Evolutionary conservation across 768 basidiomycete species (phyloP), one percentile per base, ranked within the genome.

Genomic region (Rhodotorula toruloides): DNA sequence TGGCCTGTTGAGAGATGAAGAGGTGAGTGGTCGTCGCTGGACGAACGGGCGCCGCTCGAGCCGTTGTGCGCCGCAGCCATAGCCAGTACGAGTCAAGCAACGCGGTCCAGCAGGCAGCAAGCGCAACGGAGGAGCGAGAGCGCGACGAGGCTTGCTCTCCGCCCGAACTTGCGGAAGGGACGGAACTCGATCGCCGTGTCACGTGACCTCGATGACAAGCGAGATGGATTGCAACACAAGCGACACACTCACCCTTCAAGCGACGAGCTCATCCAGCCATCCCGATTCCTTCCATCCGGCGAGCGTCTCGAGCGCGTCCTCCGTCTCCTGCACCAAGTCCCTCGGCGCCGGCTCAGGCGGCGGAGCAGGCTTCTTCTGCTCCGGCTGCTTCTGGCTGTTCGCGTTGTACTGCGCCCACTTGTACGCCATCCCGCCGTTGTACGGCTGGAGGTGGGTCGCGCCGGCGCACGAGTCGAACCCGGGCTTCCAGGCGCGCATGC

Each of bases 401-500:
- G 48, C 29, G 48, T 14, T 2, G 22, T 10, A 25, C 21, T 9
- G 21, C 14, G 12, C 27, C 16, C 27, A 19, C 9, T 17, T 3
- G 59, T 60, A 60, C 31, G 29, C n/a, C n/a, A n/a, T n/a, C 14
- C 14, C 36, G 6, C 0, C 1, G 9, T n/a, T 25, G 44, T 34
- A 58, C 42, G 52, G 44, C 36, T 46, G 43, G 52, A 65, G 52
- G 13, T 9, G 14, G 31, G 39, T 13, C 22, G 57, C 48, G 12
- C 63, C 63, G n/a, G 57, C 52, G 9, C 44, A 36, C 16, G 22
- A 19, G 46, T 65, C 59, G 36, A 47, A 27, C 36, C 36, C 7
- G 19, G 57, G 56, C 22, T 36, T 53, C 63, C 63, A 65, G 14
- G 8, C 29, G 21, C 7, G 22, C 34, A 65, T 29, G 52, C 63